Base-by-base conservation (phyloP, 2,329 filamentous ascomycete genomes). In the Ophiobolus disseminans region DNA sequence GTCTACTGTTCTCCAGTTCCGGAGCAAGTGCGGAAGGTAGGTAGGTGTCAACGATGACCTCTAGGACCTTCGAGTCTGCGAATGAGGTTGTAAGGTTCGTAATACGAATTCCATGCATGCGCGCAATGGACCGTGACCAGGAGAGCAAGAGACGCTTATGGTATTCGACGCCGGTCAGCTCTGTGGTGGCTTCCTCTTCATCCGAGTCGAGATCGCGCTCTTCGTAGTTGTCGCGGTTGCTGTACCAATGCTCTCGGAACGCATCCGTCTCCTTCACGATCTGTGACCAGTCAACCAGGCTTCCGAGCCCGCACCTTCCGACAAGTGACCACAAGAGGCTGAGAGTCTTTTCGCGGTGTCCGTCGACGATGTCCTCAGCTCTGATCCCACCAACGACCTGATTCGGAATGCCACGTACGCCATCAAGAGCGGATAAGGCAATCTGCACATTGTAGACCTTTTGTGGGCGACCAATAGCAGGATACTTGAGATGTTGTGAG, bases 291-390 rank as follows among this genome's bases (percentile, higher is more conserved):
- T 86, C 79, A 2, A 87, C 73, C 0, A 87, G 73, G 5, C 68
- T 73, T 5, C 73, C 67, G 6, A 86, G 69, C 1, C 83, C 83
- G 72, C 80, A 82, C 65, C 78, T 79, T 31, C 80, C 80, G 28
- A 86, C 78, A 17, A 87, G 72, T 3, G 76, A 75, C 84, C 84
- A 86, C 4, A 88, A 73, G 8, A 87, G 72, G 4, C 77, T 79
- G 35, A 87, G 74, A 0, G 84, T 87, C 67, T 83, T 86, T 60
- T 87, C 84, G 7, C 85, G 79, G 57, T 86, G 83, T 2, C 85
- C 85, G 56, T 86, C 79, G 5, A 87, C 82, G 37, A 87, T 80
- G 45, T 87, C 82, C 30, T 82, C 79, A 0, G 84, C 77, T 11
- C 70, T 75, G 26, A 85, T 70, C 25, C 75, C 73, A 17, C 71